phyloP scores from a whole-genome alignment of 116 monocot genomes.

The Thalassia testudinum region DNA sequence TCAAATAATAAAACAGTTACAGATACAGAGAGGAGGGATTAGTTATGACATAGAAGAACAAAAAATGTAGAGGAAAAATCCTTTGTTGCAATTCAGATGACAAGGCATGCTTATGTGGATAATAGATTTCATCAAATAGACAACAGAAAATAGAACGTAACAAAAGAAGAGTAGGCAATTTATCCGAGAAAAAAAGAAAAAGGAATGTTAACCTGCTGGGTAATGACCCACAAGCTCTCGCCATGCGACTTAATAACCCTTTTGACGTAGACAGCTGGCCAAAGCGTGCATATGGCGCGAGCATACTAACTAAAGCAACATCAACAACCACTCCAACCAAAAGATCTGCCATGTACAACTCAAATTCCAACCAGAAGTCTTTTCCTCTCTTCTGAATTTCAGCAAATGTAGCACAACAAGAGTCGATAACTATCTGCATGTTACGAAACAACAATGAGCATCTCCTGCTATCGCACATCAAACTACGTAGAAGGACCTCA shows the following conservation, averaged over 20 bases:
- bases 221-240: slow-evolving; percentile 43
- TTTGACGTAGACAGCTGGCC: slow-evolving; percentile 36
- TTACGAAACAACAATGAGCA: background rate
- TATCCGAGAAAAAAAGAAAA: too few relatives aligned
- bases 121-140: too few relatives aligned
- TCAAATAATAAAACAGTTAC: too few relatives aligned
- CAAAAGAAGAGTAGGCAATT: too few relatives aligned
- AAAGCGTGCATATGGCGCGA: slow-evolving; percentile 95
- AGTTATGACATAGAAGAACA: too few relatives aligned
- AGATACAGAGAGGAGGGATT: too few relatives aligned
- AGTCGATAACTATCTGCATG: slow-evolving; percentile 77
- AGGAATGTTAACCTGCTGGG: slow-evolving; percentile 88
- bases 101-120: too few relatives aligned
- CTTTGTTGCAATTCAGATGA: too few relatives aligned
- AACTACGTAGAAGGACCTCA: background rate
- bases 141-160: too few relatives aligned
- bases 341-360: slow-evolving; percentile 87
- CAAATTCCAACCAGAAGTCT: slow-evolving; percentile 97
- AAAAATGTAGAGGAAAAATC: too few relatives aligned
- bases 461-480: background rate
- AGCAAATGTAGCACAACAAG: slow-evolving; percentile 88
- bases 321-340: slow-evolving; percentile 84
- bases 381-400: slow-evolving; percentile 92
- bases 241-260: slow-evolving; percentile 34
- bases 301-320: slow-evolving; percentile 68